Percentiles rank a stretch among this genome's conserved stretches.
These are phyloP conservation scores for Macadamia integrifolia DNA, from an alignment of 164 flowering plant genomes.

Conservation along the genomic window DNA sequence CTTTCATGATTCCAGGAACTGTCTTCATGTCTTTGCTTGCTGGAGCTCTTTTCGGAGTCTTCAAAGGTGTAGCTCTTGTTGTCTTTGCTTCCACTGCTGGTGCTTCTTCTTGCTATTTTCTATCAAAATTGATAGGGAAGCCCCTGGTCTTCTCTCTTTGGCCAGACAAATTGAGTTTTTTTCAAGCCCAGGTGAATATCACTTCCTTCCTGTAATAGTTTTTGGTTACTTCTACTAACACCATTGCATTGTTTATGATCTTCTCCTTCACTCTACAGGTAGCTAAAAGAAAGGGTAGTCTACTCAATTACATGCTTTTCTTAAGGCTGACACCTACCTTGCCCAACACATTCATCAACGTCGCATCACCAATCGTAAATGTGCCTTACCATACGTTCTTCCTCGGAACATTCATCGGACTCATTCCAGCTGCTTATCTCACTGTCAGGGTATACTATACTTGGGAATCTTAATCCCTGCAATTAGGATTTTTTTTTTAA, in stretches of 20 bases:
- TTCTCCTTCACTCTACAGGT: slow-evolving; percentile 43
- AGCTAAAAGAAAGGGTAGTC: slow-evolving; percentile 60
- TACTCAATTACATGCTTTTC: slow-evolving; percentile 95
- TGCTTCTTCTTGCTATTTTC: slow-evolving; percentile 93
- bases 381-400: slow-evolving; percentile 89
- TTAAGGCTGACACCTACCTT: slow-evolving; percentile 89
- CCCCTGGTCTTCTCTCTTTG: slow-evolving; percentile 75
- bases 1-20: slow-evolving; percentile 99
- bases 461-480: no score
- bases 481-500: no score
- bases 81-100: slow-evolving; percentile 94
- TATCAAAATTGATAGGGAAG: slow-evolving; percentile 76
- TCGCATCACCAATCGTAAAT: slow-evolving; percentile 94
- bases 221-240: not conserved
- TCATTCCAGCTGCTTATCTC: slow-evolving; percentile 92
- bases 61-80: slow-evolving; percentile 80
- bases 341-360: slow-evolving; percentile 90
- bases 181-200: slow-evolving; percentile 71
- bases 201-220: not conserved
- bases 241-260: not conserved
- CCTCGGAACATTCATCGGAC: slow-evolving; percentile 73
- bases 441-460: slow-evolving; percentile 70
- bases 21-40: slow-evolving; percentile 96
- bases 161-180: slow-evolving; percentile 84
- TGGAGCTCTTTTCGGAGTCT: slow-evolving; percentile 89